Percentiles rank a stretch among this genome's conserved stretches.
phyloP scores from a whole-genome alignment of 352 stramenopile genomes.

The Pythium grandisporangium region DNA sequence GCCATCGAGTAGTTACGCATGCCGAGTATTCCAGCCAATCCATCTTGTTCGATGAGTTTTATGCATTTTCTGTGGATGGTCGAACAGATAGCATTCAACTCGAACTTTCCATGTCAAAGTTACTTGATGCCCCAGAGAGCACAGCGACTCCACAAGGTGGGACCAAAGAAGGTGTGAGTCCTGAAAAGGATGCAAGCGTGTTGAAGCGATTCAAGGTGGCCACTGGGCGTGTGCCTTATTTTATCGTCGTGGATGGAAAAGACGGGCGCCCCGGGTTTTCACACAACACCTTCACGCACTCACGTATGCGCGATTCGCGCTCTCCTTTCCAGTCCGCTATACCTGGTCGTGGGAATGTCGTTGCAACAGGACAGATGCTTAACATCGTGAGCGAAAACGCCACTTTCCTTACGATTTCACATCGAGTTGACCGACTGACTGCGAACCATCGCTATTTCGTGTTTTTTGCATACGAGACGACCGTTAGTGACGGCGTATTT shows the following conservation, averaged over 20 bases:
- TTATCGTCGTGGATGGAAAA: constrained; percentile 49
- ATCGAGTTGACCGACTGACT: constrained; percentile 23
- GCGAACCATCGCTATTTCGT: constrained; percentile 46
- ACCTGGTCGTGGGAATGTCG: constrained; percentile 24
- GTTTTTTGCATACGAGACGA: constrained; percentile 74
- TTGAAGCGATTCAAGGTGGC: neutral
- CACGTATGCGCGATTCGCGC: constrained; percentile 9
- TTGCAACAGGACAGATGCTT: constrained; percentile 31
- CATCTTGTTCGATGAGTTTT: constrained; percentile 38
- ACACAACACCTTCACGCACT: constrained; percentile 20
- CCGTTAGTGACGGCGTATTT: constrained; percentile 53
- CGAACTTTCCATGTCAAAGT: constrained; percentile 41
- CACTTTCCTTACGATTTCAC: constrained; percentile 27
- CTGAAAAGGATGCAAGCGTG: neutral
- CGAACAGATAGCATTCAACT: constrained; percentile 38
- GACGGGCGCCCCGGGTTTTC: constrained; percentile 24
- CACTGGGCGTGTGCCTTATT: constrained; percentile 40
- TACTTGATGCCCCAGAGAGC: constrained; percentile 15
- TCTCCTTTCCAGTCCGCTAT: constrained; percentile 20
- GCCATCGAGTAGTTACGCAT: constrained; percentile 46
- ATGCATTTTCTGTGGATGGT: constrained; percentile 23
- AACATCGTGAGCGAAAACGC: constrained; percentile 34
- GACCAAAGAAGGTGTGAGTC: no score
- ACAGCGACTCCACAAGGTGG: no score
- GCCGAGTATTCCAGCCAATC: constrained; percentile 79